phyloP scores from a whole-genome alignment of 768 basidiomycete species.

The Strobilomyces echinocephalus region DNA sequence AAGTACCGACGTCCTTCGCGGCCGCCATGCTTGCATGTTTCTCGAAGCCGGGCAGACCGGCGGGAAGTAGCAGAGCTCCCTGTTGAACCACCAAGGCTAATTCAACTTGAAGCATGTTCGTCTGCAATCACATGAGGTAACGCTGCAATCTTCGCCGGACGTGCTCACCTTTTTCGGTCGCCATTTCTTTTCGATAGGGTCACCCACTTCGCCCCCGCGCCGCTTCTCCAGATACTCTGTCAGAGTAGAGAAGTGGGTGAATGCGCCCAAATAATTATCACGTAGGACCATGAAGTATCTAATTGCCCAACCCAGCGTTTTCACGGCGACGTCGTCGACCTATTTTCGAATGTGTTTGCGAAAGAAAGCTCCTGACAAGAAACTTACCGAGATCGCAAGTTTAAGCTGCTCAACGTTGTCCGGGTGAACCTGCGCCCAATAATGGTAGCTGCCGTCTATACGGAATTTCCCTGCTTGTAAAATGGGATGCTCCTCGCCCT shows the following conservation, averaged over 20 bases:
- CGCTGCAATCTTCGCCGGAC: not conserved
- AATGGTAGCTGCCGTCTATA: constrained; percentile 69
- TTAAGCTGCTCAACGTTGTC: constrained; percentile 77
- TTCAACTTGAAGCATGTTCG: constrained; percentile 78
- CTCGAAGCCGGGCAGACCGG: constrained; percentile 62
- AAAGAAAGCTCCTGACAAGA: not conserved
- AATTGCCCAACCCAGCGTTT: constrained; percentile 81
- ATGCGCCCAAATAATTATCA: constrained; percentile 92
- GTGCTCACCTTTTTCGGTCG: constrained; percentile 65
- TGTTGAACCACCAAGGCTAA: constrained; percentile 49
- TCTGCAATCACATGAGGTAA: constrained; percentile 40
- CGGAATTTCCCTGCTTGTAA: constrained; percentile 53
- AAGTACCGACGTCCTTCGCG: constrained; percentile 45
- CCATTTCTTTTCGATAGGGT: constrained; percentile 77
- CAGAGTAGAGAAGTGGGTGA: constrained; percentile 88
- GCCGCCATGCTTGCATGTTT: constrained; percentile 16
- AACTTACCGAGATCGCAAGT: constrained; percentile 54
- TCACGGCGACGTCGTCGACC: constrained; percentile 55
- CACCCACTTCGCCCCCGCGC: constrained; percentile 58
- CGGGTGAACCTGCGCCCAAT: constrained; percentile 58
- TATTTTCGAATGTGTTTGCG: constrained; percentile 23
- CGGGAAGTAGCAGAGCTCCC: constrained; percentile 59
- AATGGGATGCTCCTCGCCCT: constrained; percentile 55
- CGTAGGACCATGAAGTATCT: constrained; percentile 84
- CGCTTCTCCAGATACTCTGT: constrained; percentile 78